Percentiles rank a stretch among this genome's conserved stretches.
Evolutionary conservation across 768 basidiomycete genomes (phyloP).

Genomic region (Tephrocybe rancida): DNA sequence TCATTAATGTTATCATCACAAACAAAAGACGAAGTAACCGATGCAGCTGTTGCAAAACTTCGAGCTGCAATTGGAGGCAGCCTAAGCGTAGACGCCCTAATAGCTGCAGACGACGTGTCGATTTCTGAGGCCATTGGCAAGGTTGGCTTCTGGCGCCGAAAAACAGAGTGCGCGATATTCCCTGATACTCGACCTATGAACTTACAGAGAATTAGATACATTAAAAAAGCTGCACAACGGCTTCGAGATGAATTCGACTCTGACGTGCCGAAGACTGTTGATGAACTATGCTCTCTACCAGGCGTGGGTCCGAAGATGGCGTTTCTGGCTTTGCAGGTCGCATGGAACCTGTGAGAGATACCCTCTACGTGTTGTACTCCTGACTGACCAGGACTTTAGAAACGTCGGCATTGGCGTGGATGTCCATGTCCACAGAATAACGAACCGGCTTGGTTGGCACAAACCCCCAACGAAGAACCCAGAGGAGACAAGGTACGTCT

Average conservation of each 20-base stretch:
- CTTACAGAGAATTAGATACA: slow-evolving; percentile 48
- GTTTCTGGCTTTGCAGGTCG: slow-evolving; percentile 79
- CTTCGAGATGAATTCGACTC: slow-evolving; percentile 74
- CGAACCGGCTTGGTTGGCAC: slow-evolving; percentile 94
- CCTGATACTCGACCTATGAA: not conserved
- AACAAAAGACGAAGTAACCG: slow-evolving; percentile 90
- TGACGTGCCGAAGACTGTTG: slow-evolving; percentile 88
- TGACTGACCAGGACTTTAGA: slow-evolving; percentile 36
- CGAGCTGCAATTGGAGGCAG: slow-evolving; percentile 75
- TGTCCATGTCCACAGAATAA: slow-evolving; percentile 94
- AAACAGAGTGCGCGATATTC: slow-evolving; percentile 63
- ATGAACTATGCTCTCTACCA: slow-evolving; percentile 82
- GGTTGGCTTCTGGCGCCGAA: slow-evolving; percentile 92
- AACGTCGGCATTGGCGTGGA: slow-evolving; percentile 95
- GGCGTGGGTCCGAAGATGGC: slow-evolving; percentile 99
- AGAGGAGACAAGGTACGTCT: slow-evolving; percentile 77
- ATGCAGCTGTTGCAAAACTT: slow-evolving; percentile 76
- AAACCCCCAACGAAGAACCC: slow-evolving; percentile 80
- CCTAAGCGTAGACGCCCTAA: slow-evolving; percentile 72
- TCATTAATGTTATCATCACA: slow-evolving; percentile 96
- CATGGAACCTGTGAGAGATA: slow-evolving; percentile 73
- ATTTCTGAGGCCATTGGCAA: slow-evolving; percentile 81
- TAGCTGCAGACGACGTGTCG: slow-evolving; percentile 59
- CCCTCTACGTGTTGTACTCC: not conserved
- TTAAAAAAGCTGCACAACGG: slow-evolving; percentile 71